Percentiles rank a stretch among this genome's conserved stretches.
Conservation (phyloP, 331 rosid species). For the Pyracantha coccinea region DNA sequence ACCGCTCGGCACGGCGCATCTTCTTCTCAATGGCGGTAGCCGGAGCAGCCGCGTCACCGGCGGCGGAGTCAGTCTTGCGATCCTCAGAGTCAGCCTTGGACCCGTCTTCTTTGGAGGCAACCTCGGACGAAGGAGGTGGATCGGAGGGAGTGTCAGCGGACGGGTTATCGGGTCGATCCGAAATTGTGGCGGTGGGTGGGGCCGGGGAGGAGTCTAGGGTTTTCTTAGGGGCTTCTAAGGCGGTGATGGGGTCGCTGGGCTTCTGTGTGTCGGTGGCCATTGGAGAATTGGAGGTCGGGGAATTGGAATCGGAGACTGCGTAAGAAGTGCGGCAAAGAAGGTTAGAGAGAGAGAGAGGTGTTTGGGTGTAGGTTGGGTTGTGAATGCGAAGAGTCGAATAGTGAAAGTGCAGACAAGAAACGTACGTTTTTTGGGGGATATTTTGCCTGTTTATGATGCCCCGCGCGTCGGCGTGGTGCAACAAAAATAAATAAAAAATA, state of each 20-base stretch:
- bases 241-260: conserved; percentile 22
- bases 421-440: not conserved
- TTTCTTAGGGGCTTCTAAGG: conserved; percentile 44
- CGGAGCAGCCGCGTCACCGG: conserved; percentile 25
- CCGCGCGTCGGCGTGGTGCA: too few relatives aligned
- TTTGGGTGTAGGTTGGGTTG: not conserved
- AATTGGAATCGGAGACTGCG: conserved; percentile 13
- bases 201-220: conserved; percentile 32
- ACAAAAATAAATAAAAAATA: too few relatives aligned
- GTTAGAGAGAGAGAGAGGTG: not conserved
- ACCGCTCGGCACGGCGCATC: conserved; percentile 88
- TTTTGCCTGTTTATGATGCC: not conserved
- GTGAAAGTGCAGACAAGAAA: not conserved
- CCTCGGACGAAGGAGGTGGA: conserved; percentile 10
- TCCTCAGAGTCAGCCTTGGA: conserved; percentile 20
- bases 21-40: conserved; percentile 61
- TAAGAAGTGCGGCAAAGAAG: not conserved
- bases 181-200: conserved; percentile 12
- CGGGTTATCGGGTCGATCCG: conserved; percentile 19
- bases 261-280: conserved; percentile 52
- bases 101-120: conserved; percentile 4
- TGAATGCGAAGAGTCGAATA: not conserved
- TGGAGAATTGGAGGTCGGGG: conserved; percentile 4
- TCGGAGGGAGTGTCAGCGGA: not conserved
- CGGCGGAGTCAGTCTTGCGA: conserved; percentile 17